A percentile compares a stretch with the other conserved stretches of the same genome.
These are phyloP conservation scores for Quillaja saponaria DNA, from an alignment of 306 rosid species.

Conservation along the genomic window DNA sequence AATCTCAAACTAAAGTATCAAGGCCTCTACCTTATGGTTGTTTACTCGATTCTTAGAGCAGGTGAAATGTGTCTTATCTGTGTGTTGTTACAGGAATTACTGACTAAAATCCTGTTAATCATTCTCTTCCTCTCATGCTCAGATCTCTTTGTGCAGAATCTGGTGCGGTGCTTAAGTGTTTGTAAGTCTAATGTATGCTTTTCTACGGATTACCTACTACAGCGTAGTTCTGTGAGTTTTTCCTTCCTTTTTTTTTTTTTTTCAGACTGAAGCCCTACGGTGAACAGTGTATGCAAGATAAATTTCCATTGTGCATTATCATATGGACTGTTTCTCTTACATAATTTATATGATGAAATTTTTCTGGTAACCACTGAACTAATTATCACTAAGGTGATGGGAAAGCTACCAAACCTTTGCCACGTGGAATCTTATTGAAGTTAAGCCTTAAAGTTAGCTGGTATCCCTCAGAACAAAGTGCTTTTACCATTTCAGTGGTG, in stretches of 20 bases:
- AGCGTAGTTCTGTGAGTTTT: too few relatives aligned
- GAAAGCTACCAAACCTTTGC: slow-evolving; percentile 51
- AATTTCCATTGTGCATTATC: background rate
- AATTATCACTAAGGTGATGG: slow-evolving; percentile 3
- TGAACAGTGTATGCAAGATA: background rate
- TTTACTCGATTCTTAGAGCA: too few relatives aligned
- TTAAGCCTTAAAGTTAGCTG: slow-evolving; percentile 68
- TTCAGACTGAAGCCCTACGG: background rate
- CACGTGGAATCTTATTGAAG: slow-evolving; percentile 49
- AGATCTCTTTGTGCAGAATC: background rate
- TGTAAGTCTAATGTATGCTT: background rate
- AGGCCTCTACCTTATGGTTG: too few relatives aligned
- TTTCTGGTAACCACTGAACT: background rate
- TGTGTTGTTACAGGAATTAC: too few relatives aligned
- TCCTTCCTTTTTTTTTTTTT: background rate
- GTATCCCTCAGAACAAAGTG: slow-evolving; percentile 58
- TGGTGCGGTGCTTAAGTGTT: background rate
- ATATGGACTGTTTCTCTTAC: slow-evolving; percentile 2
- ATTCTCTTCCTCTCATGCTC: background rate
- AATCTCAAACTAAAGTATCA: background rate
- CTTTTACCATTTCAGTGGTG: slow-evolving; percentile 62
- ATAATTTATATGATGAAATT: background rate
- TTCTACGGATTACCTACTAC: background rate
- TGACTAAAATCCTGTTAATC: too few relatives aligned
- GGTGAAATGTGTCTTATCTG: too few relatives aligned